Evolutionary conservation across 805 yeast genomes (phyloP).

Genomic region (Metschnikowia vanudenii): DNA sequence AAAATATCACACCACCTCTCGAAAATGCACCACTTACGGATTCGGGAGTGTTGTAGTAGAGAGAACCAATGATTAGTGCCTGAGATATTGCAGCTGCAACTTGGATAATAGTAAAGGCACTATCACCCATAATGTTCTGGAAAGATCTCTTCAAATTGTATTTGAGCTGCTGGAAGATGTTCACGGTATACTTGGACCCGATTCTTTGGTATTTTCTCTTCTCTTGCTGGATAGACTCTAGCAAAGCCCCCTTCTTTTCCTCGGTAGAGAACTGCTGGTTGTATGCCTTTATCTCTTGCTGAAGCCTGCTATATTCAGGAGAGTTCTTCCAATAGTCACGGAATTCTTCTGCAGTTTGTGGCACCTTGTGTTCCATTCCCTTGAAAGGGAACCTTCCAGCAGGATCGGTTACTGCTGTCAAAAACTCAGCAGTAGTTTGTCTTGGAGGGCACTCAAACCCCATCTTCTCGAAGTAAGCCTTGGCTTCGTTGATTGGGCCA

Average conservation of each 20-base stretch:
- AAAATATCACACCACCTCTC: constrained; percentile 63
- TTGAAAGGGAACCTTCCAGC: constrained; percentile 49
- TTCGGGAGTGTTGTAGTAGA: constrained; percentile 53
- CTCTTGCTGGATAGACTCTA: constrained; percentile 35
- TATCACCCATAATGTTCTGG: constrained; percentile 58
- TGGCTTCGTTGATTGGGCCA: constrained; percentile 58
- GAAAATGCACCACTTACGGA: constrained; percentile 58
- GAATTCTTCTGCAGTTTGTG: constrained; percentile 63
- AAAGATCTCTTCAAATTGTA: constrained; percentile 50
- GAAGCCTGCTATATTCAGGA: constrained; percentile 22
- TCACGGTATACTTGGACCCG: constrained; percentile 44
- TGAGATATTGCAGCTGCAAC: constrained; percentile 50
- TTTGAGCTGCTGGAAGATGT: constrained; percentile 48
- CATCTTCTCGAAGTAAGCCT: constrained; percentile 58
- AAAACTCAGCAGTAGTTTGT: constrained; percentile 69
- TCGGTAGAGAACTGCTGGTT: constrained; percentile 7
- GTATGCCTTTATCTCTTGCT: constrained; percentile 23
- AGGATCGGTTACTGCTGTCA: constrained; percentile 70
- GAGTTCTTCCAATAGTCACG: constrained; percentile 56
- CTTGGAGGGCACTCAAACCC: constrained; percentile 64
- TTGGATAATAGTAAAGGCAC: constrained; percentile 46
- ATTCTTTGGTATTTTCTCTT: constrained; percentile 37
- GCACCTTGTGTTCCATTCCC: constrained; percentile 54
- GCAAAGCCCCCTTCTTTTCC: constrained; percentile 27
- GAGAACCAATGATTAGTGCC: constrained; percentile 62